Percentiles rank a stretch among this genome's conserved stretches.
Conservation (phyloP, 2,329 filamentous ascomycete species). For the Cryphonectria parasitica region DNA sequence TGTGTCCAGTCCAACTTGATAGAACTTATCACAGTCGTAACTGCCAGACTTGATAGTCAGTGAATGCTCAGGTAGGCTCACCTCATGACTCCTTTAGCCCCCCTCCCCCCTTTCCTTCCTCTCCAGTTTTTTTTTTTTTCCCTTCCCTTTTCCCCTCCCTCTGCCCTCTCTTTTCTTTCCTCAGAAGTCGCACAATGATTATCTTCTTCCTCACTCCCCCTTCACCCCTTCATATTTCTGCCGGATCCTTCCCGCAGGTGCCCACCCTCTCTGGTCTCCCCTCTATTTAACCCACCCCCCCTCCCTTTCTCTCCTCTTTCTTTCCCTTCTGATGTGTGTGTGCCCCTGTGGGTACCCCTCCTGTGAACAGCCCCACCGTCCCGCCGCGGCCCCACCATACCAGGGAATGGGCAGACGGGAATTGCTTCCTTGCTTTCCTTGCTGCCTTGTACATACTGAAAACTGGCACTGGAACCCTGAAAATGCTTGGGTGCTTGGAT, state of each 20-base stretch:
- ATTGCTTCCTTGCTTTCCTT: background rate
- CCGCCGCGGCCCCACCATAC: conserved; percentile 6
- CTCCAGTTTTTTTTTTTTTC: too few species aligned
- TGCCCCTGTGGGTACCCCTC: background rate
- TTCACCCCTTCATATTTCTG: background rate
- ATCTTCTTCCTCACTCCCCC: background rate
- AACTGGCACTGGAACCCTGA: background rate
- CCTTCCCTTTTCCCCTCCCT: background rate
- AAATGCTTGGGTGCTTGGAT: background rate
- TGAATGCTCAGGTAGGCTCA: background rate
- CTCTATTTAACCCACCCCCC: background rate
- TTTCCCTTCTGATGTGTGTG: background rate
- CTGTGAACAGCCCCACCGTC: background rate
- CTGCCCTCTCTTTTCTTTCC: background rate
- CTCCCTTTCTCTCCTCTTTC: background rate
- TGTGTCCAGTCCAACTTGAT: background rate
- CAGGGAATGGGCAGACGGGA: conserved; percentile 3
- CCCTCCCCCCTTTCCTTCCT: background rate
- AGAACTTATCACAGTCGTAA: background rate
- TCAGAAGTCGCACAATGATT: background rate
- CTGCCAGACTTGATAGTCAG: background rate
- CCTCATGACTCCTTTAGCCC: background rate
- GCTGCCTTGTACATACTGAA: background rate
- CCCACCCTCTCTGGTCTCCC: background rate
- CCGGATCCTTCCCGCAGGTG: conserved; percentile 2